Percentiles rank a stretch among this genome's conserved stretches.
Conservation (phyloP, 2,329 filamentous ascomycete species). For the Bipolaris cookei region DNA sequence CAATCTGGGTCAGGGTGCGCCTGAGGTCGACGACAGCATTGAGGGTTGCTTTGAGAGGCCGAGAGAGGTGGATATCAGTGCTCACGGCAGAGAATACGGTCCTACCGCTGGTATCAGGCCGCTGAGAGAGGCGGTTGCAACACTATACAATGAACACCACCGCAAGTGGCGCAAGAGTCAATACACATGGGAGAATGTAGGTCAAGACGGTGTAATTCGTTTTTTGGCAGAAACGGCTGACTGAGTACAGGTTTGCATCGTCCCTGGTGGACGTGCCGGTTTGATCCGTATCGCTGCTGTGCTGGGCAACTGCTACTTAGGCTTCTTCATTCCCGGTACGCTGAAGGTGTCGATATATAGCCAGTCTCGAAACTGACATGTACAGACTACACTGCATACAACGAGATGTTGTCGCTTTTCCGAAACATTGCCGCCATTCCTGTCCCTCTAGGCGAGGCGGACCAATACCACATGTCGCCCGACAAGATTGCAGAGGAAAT, state of each 20-base stretch:
- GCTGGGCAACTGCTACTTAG: conserved; percentile 87
- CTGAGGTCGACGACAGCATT: conserved; percentile 93
- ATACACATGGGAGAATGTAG: conserved; percentile 89
- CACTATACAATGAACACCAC: conserved; percentile 92
- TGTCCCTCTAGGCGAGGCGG: conserved; percentile 76
- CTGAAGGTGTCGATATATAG: not conserved
- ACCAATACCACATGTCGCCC: conserved; percentile 91
- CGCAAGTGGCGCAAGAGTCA: conserved; percentile 84
- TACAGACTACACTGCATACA: conserved; percentile 88
- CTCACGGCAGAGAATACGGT: conserved; percentile 83
- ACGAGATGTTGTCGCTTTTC: conserved; percentile 95
- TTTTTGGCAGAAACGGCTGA: conserved; percentile 62
- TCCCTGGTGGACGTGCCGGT: conserved; percentile 89
- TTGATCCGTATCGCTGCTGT: conserved; percentile 95
- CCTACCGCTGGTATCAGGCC: conserved; percentile 94
- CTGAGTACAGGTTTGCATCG: conserved; percentile 60
- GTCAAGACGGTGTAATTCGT: not conserved
- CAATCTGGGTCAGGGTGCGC: conserved; percentile 91
- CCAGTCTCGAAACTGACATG: conserved; percentile 19
- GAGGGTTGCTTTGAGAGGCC: conserved; percentile 86
- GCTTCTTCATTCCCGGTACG: conserved; percentile 79
- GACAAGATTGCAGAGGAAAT: conserved; percentile 94
- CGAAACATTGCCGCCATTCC: conserved; percentile 68
- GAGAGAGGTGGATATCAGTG: conserved; percentile 75
- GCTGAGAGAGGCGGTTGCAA: conserved; percentile 84